phyloP scores from a whole-genome alignment of 331 rosid species.

The Quercus phellos region DNA sequence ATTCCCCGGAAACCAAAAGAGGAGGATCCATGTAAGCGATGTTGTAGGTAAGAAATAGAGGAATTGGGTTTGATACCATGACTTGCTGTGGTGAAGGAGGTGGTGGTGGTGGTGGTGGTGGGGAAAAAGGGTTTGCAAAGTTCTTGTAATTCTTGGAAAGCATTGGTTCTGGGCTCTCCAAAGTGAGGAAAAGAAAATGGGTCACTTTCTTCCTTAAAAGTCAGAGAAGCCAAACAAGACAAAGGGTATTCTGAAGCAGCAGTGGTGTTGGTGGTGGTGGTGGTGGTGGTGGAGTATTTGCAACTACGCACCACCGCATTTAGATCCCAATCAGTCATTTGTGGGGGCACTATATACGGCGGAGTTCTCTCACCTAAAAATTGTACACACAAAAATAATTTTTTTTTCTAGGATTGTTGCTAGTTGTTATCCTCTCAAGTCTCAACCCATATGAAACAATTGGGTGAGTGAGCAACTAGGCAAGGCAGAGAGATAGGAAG shows the following conservation, averaged over 20 bases:
- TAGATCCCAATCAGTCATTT: conserved; percentile 81
- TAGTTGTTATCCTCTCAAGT: background rate
- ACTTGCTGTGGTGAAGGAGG: conserved; percentile 22
- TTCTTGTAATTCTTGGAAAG: conserved; percentile 47
- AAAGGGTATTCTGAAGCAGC: background rate
- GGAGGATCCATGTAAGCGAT: conserved; percentile 16
- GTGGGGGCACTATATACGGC: background rate
- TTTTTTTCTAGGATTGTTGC: background rate
- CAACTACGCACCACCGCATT: conserved; percentile 70
- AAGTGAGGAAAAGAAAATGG: conserved; percentile 36
- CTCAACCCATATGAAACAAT: background rate
- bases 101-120: conserved; percentile 16
- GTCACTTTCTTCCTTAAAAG: conserved; percentile 28
- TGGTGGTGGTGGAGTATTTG: conserved; percentile 23
- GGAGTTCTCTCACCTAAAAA: conserved; percentile 1
- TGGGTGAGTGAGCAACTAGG: conserved; percentile 13
- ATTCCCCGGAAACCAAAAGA: conserved; percentile 23
- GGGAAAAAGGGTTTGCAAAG: conserved; percentile 35
- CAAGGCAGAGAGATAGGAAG: conserved; percentile 8
- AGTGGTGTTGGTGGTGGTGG: background rate
- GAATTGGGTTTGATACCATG: conserved; percentile 19
- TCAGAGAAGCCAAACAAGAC: conserved; percentile 31
- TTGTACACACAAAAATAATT: background rate
- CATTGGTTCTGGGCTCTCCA: conserved; percentile 27
- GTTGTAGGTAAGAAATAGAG: background rate